Base-by-base conservation (phyloP, 768 basidiomycete genomes). In the Xerocomellus dryophilus region DNA sequence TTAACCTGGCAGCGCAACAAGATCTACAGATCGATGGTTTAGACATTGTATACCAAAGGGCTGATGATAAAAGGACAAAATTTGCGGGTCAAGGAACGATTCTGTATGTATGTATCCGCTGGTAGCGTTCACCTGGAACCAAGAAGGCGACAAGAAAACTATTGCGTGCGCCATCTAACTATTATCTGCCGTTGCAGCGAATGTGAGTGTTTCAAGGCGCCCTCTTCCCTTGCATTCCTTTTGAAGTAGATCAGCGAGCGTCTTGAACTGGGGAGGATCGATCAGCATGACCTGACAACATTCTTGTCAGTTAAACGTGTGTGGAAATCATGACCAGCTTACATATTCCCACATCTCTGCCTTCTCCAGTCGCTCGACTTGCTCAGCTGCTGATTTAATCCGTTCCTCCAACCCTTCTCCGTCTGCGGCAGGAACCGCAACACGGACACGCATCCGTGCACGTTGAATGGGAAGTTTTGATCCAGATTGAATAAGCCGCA, bases 401-500 rank as follows among this genome's bases (percentile, higher is more conserved):
- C 84, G 82, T 48, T 87, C 83, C 51, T 84, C 82, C 21, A 97
- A 71, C 27, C 78, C 75, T 61, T 86, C 84, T 20, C 79, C 85
- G 50, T 93, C 88, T 7, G 66, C 69, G 6, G 70, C 58, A 1
- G 93, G 88, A 69, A 98, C 79, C 5, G 82, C 79, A 18, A 98
- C 80, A 32, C 91, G 83, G 6, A 99, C 81, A 15, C 93, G 83
- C 97, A 99, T 98, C 47, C 89, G 79, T 7, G 95, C 91, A 42
- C 95, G 82, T 64, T 96, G 88, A 54, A 99, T 96, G 1, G 93
- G 93, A 11, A 99, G 78, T n/a, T 83, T 88, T 1, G 88, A 89
- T 42, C 86, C 82, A 1, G 84, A 76, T 64, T 96, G 92, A 20
- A 98, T 77, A 17, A 82, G 75, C 64, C 87, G 90, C 71, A 98